phyloP scores from a whole-genome alignment of 139 green algal genomes.

The Haematococcus lacustris region DNA sequence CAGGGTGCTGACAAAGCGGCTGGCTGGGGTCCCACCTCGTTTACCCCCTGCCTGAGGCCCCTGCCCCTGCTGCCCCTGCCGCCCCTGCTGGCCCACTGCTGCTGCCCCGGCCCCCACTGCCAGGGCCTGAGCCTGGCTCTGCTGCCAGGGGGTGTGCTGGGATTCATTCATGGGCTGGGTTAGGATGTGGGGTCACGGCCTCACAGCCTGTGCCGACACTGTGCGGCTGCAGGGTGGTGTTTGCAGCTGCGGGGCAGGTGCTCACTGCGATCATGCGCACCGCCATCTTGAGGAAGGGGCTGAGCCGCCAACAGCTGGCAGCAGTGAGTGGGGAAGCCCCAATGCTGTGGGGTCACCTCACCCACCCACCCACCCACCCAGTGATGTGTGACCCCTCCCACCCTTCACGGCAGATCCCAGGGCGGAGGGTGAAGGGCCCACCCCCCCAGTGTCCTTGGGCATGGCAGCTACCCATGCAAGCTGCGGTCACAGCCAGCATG shows the following conservation, averaged over 20 bases:
- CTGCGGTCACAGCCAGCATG: no score
- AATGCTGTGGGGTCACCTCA: not conserved
- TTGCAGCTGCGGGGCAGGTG: constrained; percentile 31
- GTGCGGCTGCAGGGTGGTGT: constrained; percentile 17
- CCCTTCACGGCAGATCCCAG: not conserved
- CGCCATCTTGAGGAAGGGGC: constrained; percentile 15
- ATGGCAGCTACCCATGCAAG: no score
- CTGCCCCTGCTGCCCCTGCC: not conserved
- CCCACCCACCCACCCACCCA: not conserved
- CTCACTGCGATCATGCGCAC: constrained; percentile 29
- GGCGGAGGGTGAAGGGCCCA: no score
- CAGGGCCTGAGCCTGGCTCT: no score
- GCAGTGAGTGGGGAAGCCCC: not conserved
- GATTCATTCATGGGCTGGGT: no score
- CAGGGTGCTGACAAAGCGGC: not conserved
- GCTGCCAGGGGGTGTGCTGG: not conserved
- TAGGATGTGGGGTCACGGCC: not conserved
- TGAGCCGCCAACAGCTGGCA: constrained; percentile 15
- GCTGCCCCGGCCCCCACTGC: no score
- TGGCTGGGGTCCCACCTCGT: not conserved
- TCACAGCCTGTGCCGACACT: not conserved
- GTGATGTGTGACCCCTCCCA: not conserved
- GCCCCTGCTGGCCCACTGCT: no score
- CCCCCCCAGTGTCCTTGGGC: no score
- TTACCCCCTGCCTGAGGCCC: not conserved